Evolutionary conservation across 2,329 filamentous ascomycete species (phyloP), one percentile per base, ranked within the genome.

Genomic region (Dactylella cylindrospora): DNA sequence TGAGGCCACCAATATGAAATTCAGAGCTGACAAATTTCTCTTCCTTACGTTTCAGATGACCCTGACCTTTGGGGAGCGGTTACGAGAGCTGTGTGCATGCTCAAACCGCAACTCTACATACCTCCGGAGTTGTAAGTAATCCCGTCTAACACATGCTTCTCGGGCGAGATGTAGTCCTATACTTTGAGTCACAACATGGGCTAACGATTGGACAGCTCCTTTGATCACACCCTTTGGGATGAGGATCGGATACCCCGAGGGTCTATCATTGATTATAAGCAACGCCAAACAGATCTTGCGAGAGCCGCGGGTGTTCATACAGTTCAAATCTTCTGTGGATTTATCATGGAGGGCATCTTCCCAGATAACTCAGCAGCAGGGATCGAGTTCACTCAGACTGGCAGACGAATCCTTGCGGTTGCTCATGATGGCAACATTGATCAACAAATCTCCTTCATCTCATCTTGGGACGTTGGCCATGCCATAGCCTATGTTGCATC

Each of bases 81-180:
- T 19, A 62, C 57, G 12, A 62, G 43, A 54, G 57, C 57, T 12
- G 57, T 62, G 12, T 62, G 57, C 31, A 35, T 36, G 23, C 43
- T 49, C 45, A 62, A 62, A 44, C 57, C 57, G 32, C 49, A 54
- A 28, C 57, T 62, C 13, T 62, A 62, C 26, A 62, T 62, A 22
- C 57, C 57, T 33, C 57, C 57, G 20, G 57, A 62, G n/a, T 62
- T 62, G 57, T 62, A 54, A 62, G 57, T 49, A 5, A 9, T 23
- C 23, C n/a, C 41, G 9, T 3, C n/a, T 31, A 12, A 17, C 4
- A 12, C 22, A 47, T n/a, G 13, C 40, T 41, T 47, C 39, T 50
- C 45, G 39, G 15, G 17, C 38, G 45, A 39, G 39, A 36, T 35
- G 35, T 38, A 44, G 23, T 40, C 23, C 19, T 25, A 43, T 23